phyloP scores from a whole-genome alignment of 2,329 filamentous ascomycete genomes.

The Cercospora canescens region DNA sequence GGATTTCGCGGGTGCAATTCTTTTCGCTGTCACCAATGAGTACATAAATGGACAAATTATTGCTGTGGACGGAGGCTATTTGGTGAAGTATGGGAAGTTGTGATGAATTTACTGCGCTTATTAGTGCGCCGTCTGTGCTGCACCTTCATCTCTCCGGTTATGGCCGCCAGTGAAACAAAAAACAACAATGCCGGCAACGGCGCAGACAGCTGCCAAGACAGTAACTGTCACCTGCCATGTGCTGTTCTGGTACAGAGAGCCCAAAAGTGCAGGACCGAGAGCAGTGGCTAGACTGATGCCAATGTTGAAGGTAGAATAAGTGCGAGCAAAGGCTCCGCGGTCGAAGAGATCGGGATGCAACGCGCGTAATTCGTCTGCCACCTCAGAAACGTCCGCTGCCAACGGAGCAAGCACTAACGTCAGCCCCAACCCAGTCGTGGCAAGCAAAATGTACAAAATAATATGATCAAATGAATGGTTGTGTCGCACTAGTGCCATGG shows the following conservation, averaged over 20 bases:
- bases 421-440: not conserved
- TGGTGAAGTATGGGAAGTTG: not conserved
- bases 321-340: not conserved
- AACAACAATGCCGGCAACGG: not conserved
- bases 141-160: not conserved
- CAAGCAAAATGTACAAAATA: not conserved
- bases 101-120: not conserved
- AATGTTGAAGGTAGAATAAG: not conserved
- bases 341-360: not conserved
- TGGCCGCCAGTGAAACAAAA: not conserved
- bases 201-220: not conserved
- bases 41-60: not conserved
- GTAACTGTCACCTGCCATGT: not conserved
- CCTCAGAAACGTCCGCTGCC: not conserved
- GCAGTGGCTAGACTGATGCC: not conserved
- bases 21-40: not conserved
- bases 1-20: not conserved
- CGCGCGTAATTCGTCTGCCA: not conserved
- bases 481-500: not conserved
- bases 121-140: not conserved
- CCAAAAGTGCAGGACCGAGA: not conserved
- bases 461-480: not conserved
- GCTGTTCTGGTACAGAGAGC: not conserved
- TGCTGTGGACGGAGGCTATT: not conserved
- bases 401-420: not conserved